Percentiles rank a stretch among this genome's conserved stretches.
phyloP scores from a whole-genome alignment of 768 basidiomycete genomes.

The Candolleomyces aberdarensis region DNA sequence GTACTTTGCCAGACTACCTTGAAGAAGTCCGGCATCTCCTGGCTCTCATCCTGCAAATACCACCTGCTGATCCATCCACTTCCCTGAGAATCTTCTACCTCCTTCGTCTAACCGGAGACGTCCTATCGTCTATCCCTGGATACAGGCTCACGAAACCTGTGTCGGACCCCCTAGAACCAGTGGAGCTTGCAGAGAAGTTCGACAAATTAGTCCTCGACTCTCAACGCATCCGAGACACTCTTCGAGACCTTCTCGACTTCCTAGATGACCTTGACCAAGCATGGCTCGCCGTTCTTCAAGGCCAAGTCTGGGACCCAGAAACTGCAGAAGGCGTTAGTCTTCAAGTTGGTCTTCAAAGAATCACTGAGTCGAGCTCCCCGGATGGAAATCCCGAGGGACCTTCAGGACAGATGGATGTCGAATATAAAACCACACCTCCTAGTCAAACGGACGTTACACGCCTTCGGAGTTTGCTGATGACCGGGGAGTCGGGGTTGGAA shows the following conservation, averaged over 20 bases:
- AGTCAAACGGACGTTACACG: slow-evolving; percentile 73
- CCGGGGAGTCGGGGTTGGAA: slow-evolving; percentile 58
- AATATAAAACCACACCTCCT: slow-evolving; percentile 30
- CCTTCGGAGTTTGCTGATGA: slow-evolving; percentile 62
- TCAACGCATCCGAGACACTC: not conserved
- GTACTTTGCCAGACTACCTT: slow-evolving; percentile 60
- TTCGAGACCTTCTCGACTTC: slow-evolving; percentile 60
- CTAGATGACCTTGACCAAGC: slow-evolving; percentile 72
- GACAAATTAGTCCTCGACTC: not conserved
- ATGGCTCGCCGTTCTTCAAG: slow-evolving; percentile 64
- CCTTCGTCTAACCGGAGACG: slow-evolving; percentile 70
- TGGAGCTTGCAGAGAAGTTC: not conserved
- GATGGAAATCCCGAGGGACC: slow-evolving; percentile 24
- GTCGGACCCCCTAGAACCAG: slow-evolving; percentile 32
- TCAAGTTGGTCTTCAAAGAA: slow-evolving; percentile 28
- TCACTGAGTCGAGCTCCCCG: not conserved
- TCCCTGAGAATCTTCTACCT: slow-evolving; percentile 62
- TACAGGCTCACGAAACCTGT: slow-evolving; percentile 35
- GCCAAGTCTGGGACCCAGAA: slow-evolving; percentile 65
- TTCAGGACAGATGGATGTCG: slow-evolving; percentile 8
- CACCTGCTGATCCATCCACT: slow-evolving; percentile 69
- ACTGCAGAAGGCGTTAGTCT: slow-evolving; percentile 33
- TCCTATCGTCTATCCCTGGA: slow-evolving; percentile 56
- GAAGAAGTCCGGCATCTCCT: slow-evolving; percentile 54
- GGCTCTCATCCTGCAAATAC: slow-evolving; percentile 66